A percentile compares a stretch with the other conserved stretches of the same genome.
Conservation (phyloP, 2,329 filamentous ascomycete species). For the Pseudomassariella vexata region DNA sequence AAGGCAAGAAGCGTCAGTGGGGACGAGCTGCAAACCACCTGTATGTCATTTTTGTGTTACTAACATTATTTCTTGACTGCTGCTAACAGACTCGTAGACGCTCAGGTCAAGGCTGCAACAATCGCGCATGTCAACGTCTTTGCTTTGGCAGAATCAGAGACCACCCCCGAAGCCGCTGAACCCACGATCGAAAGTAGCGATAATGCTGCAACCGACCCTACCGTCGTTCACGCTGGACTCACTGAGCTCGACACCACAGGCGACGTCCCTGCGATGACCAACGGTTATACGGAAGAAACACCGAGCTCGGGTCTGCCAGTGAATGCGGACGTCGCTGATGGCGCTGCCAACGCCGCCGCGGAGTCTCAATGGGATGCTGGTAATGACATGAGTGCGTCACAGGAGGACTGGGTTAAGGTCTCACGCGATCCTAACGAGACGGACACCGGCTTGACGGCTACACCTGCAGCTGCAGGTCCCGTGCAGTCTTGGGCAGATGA, state of each 20-base stretch:
- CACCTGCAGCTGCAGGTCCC: constrained; percentile 48
- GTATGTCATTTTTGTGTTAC: constrained; percentile 42
- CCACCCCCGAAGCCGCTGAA: constrained; percentile 26
- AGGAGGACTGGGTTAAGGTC: constrained; percentile 72
- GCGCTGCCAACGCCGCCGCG: constrained; percentile 54
- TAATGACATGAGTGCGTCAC: constrained; percentile 41
- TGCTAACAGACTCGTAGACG: constrained; percentile 35
- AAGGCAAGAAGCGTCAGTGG: constrained; percentile 59
- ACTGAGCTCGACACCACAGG: constrained; percentile 58
- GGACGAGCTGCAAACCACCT: constrained; percentile 62
- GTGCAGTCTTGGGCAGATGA: constrained; percentile 80
- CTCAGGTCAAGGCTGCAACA: constrained; percentile 51
- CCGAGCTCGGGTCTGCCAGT: constrained; percentile 31
- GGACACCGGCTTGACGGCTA: constrained; percentile 58
- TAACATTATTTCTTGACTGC: constrained; percentile 6
- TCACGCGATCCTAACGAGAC: constrained; percentile 70
- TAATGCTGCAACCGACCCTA: constrained; percentile 53
- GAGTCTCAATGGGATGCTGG: constrained; percentile 60
- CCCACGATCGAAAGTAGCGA: constrained; percentile 21
- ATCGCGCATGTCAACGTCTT: constrained; percentile 41
- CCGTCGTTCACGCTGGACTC: constrained; percentile 58
- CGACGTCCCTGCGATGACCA: constrained; percentile 30
- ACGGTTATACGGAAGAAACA: constrained; percentile 35
- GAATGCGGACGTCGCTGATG: constrained; percentile 46
- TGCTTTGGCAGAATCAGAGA: constrained; percentile 27